These are phyloP conservation scores for Phenoliferia sp. DNA, from an alignment of 1,284 basidiomycete species.

Conservation along the genomic window DNA sequence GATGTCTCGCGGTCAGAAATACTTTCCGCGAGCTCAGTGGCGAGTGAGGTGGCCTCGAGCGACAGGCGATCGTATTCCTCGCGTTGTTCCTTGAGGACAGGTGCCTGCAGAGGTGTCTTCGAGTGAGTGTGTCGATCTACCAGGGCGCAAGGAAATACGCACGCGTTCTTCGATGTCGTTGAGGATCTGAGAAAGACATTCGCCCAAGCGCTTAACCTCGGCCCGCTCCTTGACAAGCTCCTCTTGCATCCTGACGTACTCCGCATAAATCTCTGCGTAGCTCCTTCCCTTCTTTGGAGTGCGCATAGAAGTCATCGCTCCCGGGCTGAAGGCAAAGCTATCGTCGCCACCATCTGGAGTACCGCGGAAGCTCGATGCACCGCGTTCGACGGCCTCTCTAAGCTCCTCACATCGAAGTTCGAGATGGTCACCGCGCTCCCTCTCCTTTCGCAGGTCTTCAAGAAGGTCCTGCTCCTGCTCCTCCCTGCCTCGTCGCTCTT, in stretches of 20 bases:
- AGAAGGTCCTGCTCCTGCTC: constrained; percentile 56
- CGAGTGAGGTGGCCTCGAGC: constrained; percentile 71
- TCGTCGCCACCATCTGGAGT: constrained; percentile 3
- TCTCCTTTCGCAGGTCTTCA: constrained; percentile 59
- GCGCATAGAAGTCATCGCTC: constrained; percentile 17
- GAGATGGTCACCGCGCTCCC: constrained; percentile 42
- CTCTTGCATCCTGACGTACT: constrained; percentile 76
- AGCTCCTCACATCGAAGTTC: constrained; percentile 46
- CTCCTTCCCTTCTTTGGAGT: constrained; percentile 59
- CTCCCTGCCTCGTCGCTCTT: constrained; percentile 62
- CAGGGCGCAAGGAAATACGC: constrained; percentile 39
- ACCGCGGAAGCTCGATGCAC: constrained; percentile 4
- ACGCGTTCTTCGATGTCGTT: constrained; percentile 85
- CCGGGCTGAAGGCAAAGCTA: constrained; percentile 25
- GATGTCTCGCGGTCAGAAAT: constrained; percentile 60
- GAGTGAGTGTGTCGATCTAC: not conserved
- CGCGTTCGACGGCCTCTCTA: constrained; percentile 42
- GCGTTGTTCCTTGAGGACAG: constrained; percentile 78
- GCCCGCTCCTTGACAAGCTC: constrained; percentile 68
- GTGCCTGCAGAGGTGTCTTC: constrained; percentile 56
- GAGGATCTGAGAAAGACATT: constrained; percentile 63
- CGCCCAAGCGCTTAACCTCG: constrained; percentile 76
- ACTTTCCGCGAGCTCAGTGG: constrained; percentile 67
- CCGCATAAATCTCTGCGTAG: constrained; percentile 85
- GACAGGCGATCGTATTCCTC: constrained; percentile 74